phyloP scores from a whole-genome alignment of 352 stramenopile species.

The Globisporangium heterothallicum region DNA sequence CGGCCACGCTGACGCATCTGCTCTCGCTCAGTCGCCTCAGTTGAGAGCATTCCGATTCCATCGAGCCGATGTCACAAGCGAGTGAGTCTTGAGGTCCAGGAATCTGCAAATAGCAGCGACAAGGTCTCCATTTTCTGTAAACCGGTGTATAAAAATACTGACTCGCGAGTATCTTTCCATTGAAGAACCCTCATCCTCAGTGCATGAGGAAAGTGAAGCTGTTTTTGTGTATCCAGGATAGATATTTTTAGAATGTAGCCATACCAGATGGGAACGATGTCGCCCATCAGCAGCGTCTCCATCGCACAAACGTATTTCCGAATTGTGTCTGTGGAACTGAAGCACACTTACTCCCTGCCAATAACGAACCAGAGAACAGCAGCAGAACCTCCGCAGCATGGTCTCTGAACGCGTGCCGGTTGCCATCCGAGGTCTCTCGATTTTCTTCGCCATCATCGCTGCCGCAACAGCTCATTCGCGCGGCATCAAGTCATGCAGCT shows the following conservation, averaged over 20 bases:
- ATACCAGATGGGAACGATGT: background rate
- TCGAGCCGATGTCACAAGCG: no score
- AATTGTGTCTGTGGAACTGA: background rate
- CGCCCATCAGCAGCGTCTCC: no score
- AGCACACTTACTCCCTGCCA: background rate
- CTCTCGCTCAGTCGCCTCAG: background rate
- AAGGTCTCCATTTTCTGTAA: background rate
- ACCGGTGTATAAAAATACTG: background rate
- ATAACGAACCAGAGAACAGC: no score
- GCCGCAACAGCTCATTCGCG: constrained; percentile 28
- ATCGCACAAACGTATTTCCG: constrained; percentile 1
- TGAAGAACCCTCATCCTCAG: background rate
- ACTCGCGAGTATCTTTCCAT: background rate
- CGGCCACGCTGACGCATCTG: background rate
- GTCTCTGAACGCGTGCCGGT: constrained; percentile 36
- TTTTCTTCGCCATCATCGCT: constrained; percentile 39
- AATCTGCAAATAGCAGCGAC: background rate
- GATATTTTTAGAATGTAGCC: background rate
- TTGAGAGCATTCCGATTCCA: no score
- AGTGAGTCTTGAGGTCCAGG: no score
- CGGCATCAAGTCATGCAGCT: constrained; percentile 47
- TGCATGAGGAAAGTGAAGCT: background rate
- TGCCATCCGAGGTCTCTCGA: constrained; percentile 29
- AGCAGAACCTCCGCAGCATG: constrained; percentile 2
- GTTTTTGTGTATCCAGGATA: background rate